A percentile compares a stretch with the other conserved stretches of the same genome.
phyloP scores from a whole-genome alignment of 225 moss, liverwort and hornwort genomes.

The Lunularia cruciata region DNA sequence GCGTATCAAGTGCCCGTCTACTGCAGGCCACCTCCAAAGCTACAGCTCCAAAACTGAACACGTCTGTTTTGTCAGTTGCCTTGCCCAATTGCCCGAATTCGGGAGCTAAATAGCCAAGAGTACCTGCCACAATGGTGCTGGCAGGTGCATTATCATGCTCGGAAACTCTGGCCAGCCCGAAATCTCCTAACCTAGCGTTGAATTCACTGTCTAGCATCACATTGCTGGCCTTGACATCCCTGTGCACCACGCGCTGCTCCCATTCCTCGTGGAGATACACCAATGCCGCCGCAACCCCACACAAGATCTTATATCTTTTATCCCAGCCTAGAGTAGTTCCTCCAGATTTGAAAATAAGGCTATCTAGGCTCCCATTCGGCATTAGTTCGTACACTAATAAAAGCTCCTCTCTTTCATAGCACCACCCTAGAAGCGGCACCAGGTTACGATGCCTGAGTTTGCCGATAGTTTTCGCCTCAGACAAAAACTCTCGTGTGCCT shows the following conservation, averaged over 20 bases:
- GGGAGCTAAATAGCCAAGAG: constrained; percentile 32
- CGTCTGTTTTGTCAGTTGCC: constrained; percentile 34
- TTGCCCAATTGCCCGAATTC: constrained; percentile 26
- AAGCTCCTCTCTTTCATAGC: constrained; percentile 22
- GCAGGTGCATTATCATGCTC: constrained; percentile 9
- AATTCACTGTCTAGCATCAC: constrained; percentile 36
- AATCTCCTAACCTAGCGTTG: constrained; percentile 36
- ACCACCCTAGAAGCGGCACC: constrained; percentile 29
- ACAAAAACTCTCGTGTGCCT: constrained; percentile 24
- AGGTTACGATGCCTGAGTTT: constrained; percentile 25
- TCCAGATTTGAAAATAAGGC: constrained; percentile 7
- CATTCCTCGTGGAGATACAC: constrained; percentile 33
- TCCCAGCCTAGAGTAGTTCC: constrained; percentile 12
- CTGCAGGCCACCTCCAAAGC: constrained; percentile 32
- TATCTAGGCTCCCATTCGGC: constrained; percentile 31
- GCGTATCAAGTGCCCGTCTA: background rate
- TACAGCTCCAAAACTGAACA: constrained; percentile 30
- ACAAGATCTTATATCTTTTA: constrained; percentile 20
- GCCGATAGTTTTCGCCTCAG: constrained; percentile 24
- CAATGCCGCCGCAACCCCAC: constrained; percentile 25
- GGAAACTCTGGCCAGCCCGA: constrained; percentile 23
- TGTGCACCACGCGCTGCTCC: constrained; percentile 36
- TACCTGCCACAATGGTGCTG: constrained; percentile 28
- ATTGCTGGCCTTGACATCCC: constrained; percentile 40
- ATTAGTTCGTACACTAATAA: constrained; percentile 33